Evolutionary conservation across 805 yeast species (phyloP), one percentile per base, ranked within the genome.

Genomic region (Wickerhamia fluorescens): DNA sequence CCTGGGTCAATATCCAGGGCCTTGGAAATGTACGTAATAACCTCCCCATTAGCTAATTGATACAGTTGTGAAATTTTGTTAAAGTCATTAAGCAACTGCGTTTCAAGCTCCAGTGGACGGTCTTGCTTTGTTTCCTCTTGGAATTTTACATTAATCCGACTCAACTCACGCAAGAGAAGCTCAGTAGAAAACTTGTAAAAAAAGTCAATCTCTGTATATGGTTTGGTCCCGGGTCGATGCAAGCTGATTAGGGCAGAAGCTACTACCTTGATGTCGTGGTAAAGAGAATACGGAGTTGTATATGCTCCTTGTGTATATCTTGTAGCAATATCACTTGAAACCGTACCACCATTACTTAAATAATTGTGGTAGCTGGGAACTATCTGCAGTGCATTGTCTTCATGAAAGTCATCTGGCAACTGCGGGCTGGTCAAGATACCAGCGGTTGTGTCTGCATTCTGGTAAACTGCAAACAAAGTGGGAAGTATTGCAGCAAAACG

Each of bases 181-280:
- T 80, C 87, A 4, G 75, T 66, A 1, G 79, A 55, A 34, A 75
- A 70, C 43, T 71, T 75, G 55, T 68, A 80, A 44, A 77, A 78
- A 26, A 63, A 65, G 45, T 83, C 89, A 27, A 78, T 63, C 35
- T 66, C 56, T 11, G 54, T 52, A 40, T 82, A 81, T 3, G 51
- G 49, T 4, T 53, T 44, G 2, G 71, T 49, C 1, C 81, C 80
- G 12, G 72, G 58, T 14, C 66, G 64, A 33, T 66, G 58, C 22
- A 64, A 56, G 24, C 64, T 56, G 15, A 80, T 61, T 20, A 61
- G 52, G n/a, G 63, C 44, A 8, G 72, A 63, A 20, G 76, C 58
- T 0, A 77, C 72, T 11, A 78, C 53, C 35, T 68, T 77, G 25
- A 83, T 46, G 49, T 83, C 94, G 44, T 82, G 89, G 42, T 63